These are phyloP conservation scores for Xylariaceae sp. DNA, from an alignment of 2,329 filamentous ascomycete genomes.

Conservation along the genomic window DNA sequence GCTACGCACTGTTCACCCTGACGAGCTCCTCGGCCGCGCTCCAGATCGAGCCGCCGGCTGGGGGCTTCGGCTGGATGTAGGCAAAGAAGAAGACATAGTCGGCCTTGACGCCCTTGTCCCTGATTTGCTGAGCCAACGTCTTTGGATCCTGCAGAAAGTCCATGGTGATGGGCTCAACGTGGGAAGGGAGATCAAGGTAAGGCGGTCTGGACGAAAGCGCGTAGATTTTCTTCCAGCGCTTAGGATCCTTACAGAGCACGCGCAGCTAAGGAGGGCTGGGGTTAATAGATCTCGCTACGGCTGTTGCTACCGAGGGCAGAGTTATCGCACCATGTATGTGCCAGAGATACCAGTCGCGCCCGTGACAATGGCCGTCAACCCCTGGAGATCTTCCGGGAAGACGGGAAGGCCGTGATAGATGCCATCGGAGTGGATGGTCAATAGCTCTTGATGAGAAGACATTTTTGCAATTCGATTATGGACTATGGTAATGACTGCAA, in stretches of 20 bases:
- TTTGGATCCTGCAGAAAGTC: slow-evolving; percentile 32
- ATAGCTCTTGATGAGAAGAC: not conserved
- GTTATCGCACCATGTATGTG: slow-evolving; percentile 42
- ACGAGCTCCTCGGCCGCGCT: slow-evolving; percentile 53
- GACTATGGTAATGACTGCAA: not conserved
- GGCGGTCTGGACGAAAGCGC: slow-evolving; percentile 48
- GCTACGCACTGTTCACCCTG: slow-evolving; percentile 42
- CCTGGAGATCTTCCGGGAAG: slow-evolving; percentile 45
- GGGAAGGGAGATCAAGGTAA: slow-evolving; percentile 20
- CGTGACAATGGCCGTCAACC: slow-evolving; percentile 54
- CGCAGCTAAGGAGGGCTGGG: slow-evolving; percentile 36
- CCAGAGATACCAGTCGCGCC: slow-evolving; percentile 59
- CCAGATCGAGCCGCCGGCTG: slow-evolving; percentile 48
- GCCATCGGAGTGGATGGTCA: slow-evolving; percentile 27
- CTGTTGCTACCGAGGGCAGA: not conserved
- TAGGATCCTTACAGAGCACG: slow-evolving; percentile 47
- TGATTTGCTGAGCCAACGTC: slow-evolving; percentile 24
- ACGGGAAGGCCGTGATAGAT: slow-evolving; percentile 55
- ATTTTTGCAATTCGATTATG: not conserved
- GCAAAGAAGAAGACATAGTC: slow-evolving; percentile 57
- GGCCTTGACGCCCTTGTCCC: slow-evolving; percentile 41
- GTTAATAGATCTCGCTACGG: not conserved
- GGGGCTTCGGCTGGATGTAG: slow-evolving; percentile 54
- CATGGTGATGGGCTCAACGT: not conserved
- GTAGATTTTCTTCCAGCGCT: slow-evolving; percentile 56